Evolutionary conservation across 495 filamentous ascomycete genomes (phyloP).

Genomic region (Cryomyces minteri): DNA sequence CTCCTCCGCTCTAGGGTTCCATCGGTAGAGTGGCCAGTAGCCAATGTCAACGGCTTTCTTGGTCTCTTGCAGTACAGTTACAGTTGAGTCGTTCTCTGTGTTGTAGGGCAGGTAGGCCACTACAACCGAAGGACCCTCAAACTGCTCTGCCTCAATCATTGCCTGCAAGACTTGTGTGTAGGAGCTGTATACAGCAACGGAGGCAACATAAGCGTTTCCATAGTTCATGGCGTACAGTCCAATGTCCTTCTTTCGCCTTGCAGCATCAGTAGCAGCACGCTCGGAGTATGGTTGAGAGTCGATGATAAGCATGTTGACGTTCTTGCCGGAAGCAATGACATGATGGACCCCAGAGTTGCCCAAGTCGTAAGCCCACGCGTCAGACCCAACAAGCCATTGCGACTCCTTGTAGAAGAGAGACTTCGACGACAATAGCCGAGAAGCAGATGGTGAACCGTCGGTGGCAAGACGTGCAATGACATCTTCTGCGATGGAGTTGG

Average conservation of each 20-base stretch:
- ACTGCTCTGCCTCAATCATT: slow-evolving; percentile 95
- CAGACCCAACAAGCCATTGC: slow-evolving; percentile 85
- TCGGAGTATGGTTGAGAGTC: slow-evolving; percentile 95
- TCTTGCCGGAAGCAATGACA: slow-evolving; percentile 85
- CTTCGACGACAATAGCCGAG: slow-evolving; percentile 53
- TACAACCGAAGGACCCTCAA: slow-evolving; percentile 83
- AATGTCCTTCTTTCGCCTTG: slow-evolving; percentile 94
- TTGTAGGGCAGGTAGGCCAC: slow-evolving; percentile 91
- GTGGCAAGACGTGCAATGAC: slow-evolving; percentile 56
- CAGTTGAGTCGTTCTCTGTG: slow-evolving; percentile 74
- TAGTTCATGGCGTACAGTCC: slow-evolving; percentile 98
- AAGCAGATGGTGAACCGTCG: slow-evolving; percentile 60
- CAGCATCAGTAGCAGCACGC: slow-evolving; percentile 64
- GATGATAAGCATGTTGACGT: slow-evolving; percentile 97
- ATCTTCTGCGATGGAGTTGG: slow-evolving; percentile 60
- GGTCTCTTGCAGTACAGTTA: slow-evolving; percentile 88
- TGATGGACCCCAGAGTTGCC: slow-evolving; percentile 98
- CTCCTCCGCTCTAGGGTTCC: slow-evolving; percentile 79
- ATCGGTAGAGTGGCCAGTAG: slow-evolving; percentile 96
- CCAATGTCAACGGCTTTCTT: slow-evolving; percentile 96
- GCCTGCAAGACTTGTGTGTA: slow-evolving; percentile 97
- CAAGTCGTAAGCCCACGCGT: slow-evolving; percentile 95
- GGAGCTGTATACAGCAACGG: slow-evolving; percentile 95
- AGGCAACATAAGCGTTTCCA: slow-evolving; percentile 93
- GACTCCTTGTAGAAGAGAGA: slow-evolving; percentile 79